Evolutionary conservation across 371 early-diverging fungal genomes (phyloP).

Genomic region (Apophysomyces ossiformis): DNA sequence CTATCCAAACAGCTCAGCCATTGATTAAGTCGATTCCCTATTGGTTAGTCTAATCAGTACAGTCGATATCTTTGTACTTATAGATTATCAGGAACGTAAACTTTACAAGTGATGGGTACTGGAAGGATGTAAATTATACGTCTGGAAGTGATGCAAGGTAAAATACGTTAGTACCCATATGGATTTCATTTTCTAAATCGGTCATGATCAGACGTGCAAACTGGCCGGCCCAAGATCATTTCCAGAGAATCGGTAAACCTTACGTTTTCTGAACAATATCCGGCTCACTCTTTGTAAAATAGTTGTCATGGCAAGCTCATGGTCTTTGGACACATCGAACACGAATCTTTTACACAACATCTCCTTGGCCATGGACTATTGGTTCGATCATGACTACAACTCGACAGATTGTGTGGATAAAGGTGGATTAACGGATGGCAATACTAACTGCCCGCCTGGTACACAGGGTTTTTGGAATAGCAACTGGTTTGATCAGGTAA

Average conservation of each 20-base stretch:
- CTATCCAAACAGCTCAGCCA: conserved; percentile 3
- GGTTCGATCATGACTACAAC: conserved; percentile 35
- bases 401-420: conserved; percentile 23
- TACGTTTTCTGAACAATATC: not conserved
- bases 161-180: no score
- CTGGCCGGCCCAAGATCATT: conserved; percentile 37
- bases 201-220: conserved; percentile 26
- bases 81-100: not conserved
- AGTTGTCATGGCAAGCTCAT: conserved; percentile 33
- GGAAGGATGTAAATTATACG: conserved; percentile 23
- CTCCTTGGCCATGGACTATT: conserved; percentile 29
- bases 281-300: not conserved
- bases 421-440: conserved; percentile 19
- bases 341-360: conserved; percentile 16
- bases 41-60: not conserved
- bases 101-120: not conserved
- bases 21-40: not conserved
- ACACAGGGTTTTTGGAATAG: conserved; percentile 43
- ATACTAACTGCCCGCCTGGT: conserved; percentile 35
- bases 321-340: conserved; percentile 6
- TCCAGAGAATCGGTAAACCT: conserved; percentile 30
- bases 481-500: conserved; percentile 37
- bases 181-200: not conserved
- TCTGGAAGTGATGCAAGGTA: conserved; percentile 22
- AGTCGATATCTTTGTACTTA: not conserved